A percentile compares a stretch with the other conserved stretches of the same genome.
phyloP scores from a whole-genome alignment of 129 eudicot species.

The Pseudognaphalium luteoalbum region DNA sequence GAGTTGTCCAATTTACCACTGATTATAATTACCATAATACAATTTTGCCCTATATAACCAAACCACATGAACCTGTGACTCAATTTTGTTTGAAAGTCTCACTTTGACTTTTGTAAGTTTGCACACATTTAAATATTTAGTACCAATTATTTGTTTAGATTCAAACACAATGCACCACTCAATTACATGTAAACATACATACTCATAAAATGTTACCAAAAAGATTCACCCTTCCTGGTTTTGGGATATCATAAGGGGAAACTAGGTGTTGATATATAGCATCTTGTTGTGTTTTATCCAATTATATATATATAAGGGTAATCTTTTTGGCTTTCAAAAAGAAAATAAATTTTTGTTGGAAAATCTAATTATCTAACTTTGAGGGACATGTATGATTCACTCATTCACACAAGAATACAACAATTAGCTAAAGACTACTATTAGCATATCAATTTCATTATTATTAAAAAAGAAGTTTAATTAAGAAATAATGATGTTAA shows the following conservation, averaged over 20 bases:
- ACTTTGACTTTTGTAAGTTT: not conserved
- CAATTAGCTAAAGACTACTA: not conserved
- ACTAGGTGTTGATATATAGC: too few species aligned
- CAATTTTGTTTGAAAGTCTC: not conserved
- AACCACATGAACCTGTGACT: not conserved
- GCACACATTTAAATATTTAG: not conserved
- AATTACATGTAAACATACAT: not conserved
- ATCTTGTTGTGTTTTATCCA: too few species aligned
- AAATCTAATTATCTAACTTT: too few species aligned
- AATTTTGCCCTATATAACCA: not conserved
- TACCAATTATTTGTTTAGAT: not conserved
- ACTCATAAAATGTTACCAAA: too few species aligned
- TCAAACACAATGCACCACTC: not conserved
- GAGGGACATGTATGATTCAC: not conserved
- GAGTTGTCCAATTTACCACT: not conserved
- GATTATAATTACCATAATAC: not conserved
- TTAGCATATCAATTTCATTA: too few species aligned
- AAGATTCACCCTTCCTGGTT: too few species aligned
- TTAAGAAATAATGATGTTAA: not conserved
- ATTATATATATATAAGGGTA: too few species aligned
- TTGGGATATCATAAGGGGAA: too few species aligned
- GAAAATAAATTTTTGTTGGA: too few species aligned
- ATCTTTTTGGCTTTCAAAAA: too few species aligned
- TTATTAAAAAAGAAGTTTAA: not conserved
- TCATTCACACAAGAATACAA: not conserved